These are phyloP conservation scores for Saccharomycopsis hybrid DNA, from an alignment of 1,139 yeast genomes.

Conservation along the genomic window DNA sequence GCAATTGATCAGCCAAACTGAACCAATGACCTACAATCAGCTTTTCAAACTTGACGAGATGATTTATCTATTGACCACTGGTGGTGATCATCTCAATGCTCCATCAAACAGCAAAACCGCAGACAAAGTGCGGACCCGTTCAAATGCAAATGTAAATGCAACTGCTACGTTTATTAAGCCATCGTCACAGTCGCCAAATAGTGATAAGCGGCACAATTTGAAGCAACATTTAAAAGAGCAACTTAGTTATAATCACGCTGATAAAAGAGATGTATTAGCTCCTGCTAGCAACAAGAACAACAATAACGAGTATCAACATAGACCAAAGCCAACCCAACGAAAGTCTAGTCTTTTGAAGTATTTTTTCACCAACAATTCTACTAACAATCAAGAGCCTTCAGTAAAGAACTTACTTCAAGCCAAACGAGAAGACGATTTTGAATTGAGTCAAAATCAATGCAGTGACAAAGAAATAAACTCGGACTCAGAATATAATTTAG, in stretches of 20 bases:
- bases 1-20: conserved; percentile 1
- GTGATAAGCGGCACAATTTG: conserved; percentile 5
- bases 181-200: neutral
- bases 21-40: conserved; percentile 7
- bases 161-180: too few species aligned
- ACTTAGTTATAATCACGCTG: conserved; percentile 1
- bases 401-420: neutral
- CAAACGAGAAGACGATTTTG: neutral
- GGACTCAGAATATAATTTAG: neutral
- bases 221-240: conserved; percentile 15
- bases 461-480: neutral
- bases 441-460: neutral
- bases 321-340: neutral
- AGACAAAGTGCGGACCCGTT: neutral
- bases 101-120: neutral
- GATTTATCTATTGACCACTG: conserved; percentile 14
- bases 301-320: neutral
- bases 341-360: neutral
- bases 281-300: neutral
- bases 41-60: conserved; percentile 17
- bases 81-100: conserved; percentile 12
- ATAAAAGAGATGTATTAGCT: neutral
- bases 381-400: neutral
- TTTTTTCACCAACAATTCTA: neutral
- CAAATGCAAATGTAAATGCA: too few species aligned